A percentile compares a stretch with the other conserved stretches of the same genome.
These are phyloP conservation scores for Vanderwaltozyma tropicalis DNA, from an alignment of 805 yeast species.

Conservation along the genomic window DNA sequence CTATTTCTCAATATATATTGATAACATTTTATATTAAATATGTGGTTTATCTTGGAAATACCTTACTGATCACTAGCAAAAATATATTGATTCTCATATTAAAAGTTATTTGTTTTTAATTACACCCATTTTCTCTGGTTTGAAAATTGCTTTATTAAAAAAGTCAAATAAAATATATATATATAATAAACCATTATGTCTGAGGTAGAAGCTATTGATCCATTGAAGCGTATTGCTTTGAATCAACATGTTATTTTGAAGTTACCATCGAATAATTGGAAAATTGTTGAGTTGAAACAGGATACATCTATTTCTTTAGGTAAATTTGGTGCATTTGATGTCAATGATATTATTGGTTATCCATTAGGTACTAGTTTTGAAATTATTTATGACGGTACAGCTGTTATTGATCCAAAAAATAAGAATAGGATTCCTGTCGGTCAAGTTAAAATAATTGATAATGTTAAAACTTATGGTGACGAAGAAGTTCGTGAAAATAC, in stretches of 20 bases:
- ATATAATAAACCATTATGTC: too few species aligned
- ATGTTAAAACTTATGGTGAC: not conserved
- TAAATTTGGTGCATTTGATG: constrained; percentile 80
- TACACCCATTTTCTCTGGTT: too few species aligned
- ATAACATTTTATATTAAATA: too few species aligned
- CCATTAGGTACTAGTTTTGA: constrained; percentile 88
- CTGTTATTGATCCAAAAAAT: constrained; percentile 6
- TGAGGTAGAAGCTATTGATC: too few species aligned
- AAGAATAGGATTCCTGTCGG: constrained; percentile 20
- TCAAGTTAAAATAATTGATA: constrained; percentile 14
- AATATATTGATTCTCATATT: too few species aligned
- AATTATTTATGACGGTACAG: constrained; percentile 37
- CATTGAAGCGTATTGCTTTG: constrained; percentile 18
- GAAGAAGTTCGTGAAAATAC: not conserved
- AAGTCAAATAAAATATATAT: too few species aligned
- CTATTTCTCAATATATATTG: not conserved
- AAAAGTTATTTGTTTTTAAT: too few species aligned
- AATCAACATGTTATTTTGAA: constrained; percentile 46
- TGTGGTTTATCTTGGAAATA: too few species aligned
- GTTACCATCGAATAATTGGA: constrained; percentile 72
- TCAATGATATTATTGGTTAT: constrained; percentile 64
- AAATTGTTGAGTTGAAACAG: constrained; percentile 56
- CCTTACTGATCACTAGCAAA: too few species aligned
- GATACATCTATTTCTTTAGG: constrained; percentile 65
- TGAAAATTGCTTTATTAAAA: not conserved